Evolutionary conservation across 768 basidiomycete species (phyloP), one percentile per base, ranked within the genome.

Genomic region (Pleurotus eryngii): DNA sequence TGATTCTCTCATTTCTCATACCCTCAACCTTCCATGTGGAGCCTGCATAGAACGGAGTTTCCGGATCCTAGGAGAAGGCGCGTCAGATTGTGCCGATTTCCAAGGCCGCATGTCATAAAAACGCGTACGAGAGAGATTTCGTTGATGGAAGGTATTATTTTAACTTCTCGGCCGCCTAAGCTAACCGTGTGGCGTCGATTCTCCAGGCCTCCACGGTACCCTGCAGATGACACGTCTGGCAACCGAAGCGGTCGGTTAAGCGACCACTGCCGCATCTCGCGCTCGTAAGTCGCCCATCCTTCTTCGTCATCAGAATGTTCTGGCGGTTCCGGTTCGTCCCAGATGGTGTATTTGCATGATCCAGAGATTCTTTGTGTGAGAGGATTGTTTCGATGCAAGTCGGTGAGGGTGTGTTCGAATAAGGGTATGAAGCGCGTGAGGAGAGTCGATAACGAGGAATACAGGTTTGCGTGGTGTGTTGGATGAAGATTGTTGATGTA

Each of bases 401-500:
- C 82, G 1, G 81, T 81, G 12, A 83, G 71, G 15, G 74, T 70
- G 55, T 76, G 77, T 59, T 83, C 81, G 63, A 83, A 81, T 11
- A 83, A 65, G 12, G 82, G 81, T 11, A 83, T 59, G 38, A 76
- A 72, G 1, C 59, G 57, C 1, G 67, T 61, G 5, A 83, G 65
- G 24, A 76, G 61, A 15, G 56, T 56, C 56, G 71, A 67, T 6
- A 81, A 63, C 14, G 64, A 65, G 22, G 43, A 15, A 61, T 78
- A 77, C 11, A 75, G 64, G 15, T 59, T 24, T 14, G 40, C 45
- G 55, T 73, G 60, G 43, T 26, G 55, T 3, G 63, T 60, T 5
- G 75, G 77, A 57, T 81, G 66, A 18, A 84, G 65, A 57, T 81
- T 80, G 64, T 82, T 83, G 70, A 84, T 82, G 65, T 84, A 84